Evolutionary conservation across 2,329 filamentous ascomycete genomes (phyloP), one percentile per base, ranked within the genome.

Genomic region (Phaeosphaeria sp.): DNA sequence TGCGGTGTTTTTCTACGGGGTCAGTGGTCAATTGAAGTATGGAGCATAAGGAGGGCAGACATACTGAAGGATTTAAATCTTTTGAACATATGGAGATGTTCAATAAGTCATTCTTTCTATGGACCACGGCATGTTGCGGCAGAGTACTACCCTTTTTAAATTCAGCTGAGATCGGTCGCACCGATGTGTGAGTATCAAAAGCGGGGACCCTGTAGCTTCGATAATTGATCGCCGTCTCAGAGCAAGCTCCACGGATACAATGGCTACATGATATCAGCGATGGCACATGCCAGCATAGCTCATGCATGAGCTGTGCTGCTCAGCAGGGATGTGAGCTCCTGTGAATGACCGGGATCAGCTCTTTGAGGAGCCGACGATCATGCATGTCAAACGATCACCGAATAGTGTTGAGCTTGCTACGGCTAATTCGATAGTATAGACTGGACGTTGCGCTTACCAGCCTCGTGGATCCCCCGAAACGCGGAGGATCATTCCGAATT

Each of bases 61-160:
- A 39, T 7, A 67, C 66, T 62, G 43, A 69, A 61, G 46, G 57
- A 65, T 46, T 55, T 57, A 25, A 65, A 50, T 49, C 60, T 57
- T 49, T 57, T 57, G 47, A 69, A 57, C 65, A 69, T 69, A 48
- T 66, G 64, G 65, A 57, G 27, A 56, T 30, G 30, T 21, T 22
- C 33, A 55, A 22, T 44, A 52, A 44, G 17, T 47, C 36, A 45
- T 52, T 48, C 49, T 20, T 22, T 44, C 45, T 13, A 21, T 50
- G 39, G 47, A 43, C 44, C 27, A 56, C 52, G 8, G 36, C 47
- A 18, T 13, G 30, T 57, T 51, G 27, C 45, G 54, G 53, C 60
- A 64, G 52, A 60, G 54, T 48, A 13, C 55, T 24, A 49, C 18
- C 21, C 27, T 44, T 48, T 43, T 46, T 40, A 46, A 49, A 49